phyloP scores from a whole-genome alignment of 108 stramenopile genomes.

The Nitzschia palea region DNA sequence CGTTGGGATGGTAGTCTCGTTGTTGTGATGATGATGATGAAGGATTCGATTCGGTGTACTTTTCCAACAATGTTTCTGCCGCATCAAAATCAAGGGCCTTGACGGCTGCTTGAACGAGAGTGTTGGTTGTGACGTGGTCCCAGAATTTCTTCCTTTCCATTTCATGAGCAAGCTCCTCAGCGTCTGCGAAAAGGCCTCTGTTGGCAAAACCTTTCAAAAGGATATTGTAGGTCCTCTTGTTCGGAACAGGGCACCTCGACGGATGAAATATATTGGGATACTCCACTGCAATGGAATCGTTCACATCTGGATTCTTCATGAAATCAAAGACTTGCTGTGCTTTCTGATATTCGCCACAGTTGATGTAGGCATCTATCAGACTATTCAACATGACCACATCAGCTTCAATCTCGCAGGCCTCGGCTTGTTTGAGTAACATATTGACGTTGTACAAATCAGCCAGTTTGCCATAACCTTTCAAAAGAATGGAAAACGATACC shows the following conservation, averaged over 20 bases:
- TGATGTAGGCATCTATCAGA: conserved; percentile 78
- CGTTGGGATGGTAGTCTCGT: conserved; percentile 64
- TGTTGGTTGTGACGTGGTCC: conserved; percentile 84
- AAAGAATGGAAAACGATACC: conserved; percentile 73
- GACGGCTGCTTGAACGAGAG: conserved; percentile 74
- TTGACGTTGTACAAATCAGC: conserved; percentile 63
- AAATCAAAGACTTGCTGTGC: conserved; percentile 52
- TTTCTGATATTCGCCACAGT: conserved; percentile 58
- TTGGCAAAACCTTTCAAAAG: conserved; percentile 76
- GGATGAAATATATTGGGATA: conserved; percentile 1
- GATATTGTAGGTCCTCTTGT: conserved; percentile 73
- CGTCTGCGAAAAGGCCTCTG: conserved; percentile 39
- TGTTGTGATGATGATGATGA: too few relatives aligned
- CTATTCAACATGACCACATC: conserved; percentile 57
- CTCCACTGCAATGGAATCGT: not conserved
- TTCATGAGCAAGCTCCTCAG: conserved; percentile 45
- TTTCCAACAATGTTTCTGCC: conserved; percentile 57
- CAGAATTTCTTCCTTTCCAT: conserved; percentile 50
- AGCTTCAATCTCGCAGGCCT: conserved; percentile 36
- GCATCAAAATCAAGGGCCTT: conserved; percentile 54
- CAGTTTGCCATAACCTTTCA: conserved; percentile 72
- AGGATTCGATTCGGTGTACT: conserved; percentile 30
- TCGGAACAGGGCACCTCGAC: conserved; percentile 46
- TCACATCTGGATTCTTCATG: conserved; percentile 26
- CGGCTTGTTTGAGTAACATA: conserved; percentile 50